Base-by-base conservation (phyloP, 495 filamentous ascomycete species). In the Penicillium egyptiacum region DNA sequence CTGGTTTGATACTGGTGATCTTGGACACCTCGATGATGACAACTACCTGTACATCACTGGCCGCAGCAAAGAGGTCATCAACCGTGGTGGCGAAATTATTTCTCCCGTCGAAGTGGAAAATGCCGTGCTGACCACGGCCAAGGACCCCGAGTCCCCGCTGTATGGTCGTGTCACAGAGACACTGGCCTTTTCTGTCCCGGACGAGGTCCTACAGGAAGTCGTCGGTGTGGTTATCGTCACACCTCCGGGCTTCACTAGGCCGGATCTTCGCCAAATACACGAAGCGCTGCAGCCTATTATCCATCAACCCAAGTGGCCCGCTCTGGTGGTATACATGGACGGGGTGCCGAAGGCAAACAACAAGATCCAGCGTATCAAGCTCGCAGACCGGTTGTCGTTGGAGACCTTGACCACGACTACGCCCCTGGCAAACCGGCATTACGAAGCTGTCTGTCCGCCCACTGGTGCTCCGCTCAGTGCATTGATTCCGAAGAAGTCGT, bases 61-160 rank as follows among this genome's bases (percentile, higher is more conserved):
- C 10, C 75, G 87, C 19, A 89, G 87, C 67, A 90, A 90, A 76
- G 87, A 90, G 66, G 71, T 90, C 17, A 89, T 90, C 70, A 89
- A 89, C 69, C 87, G 88, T 62, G 88, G 86, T 39, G 88, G 88
- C 19, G 88, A 91, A 68, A 91, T 90, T 69, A 90, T 91, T 55
- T 84, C 80, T 44, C 89, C 89, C 0, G 88, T 92, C 42, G 89
- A 93, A 71, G 70, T 93, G 16, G 89, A 93, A 61, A 91, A 93
- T 48, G 81, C 87, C 6, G 61, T 92, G 4, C 74, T 86, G 14
- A 74, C 84, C 64, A 66, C 72, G 2, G 61, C 69, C 9, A 60
- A 69, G 37, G 51, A 68, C 22, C 57, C 63, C 9, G 44, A 55
- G 10, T 74, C 71, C 9, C 62, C 66, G 4, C 62, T 74, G 5